phyloP scores from a whole-genome alignment of 2,329 filamentous ascomycete genomes.

The Monilinia laxa region DNA sequence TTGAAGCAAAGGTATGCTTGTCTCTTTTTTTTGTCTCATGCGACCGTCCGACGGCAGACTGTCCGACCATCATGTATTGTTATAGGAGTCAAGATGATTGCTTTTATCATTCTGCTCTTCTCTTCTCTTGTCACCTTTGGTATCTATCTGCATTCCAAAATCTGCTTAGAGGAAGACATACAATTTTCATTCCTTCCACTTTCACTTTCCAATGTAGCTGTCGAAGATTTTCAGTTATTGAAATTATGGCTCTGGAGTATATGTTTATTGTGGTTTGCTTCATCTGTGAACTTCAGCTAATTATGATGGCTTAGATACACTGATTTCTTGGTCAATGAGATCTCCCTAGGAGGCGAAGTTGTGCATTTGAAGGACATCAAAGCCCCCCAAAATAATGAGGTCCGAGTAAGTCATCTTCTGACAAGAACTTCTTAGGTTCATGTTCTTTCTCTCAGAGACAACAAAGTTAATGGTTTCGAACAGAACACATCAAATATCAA shows the following conservation, averaged over 20 bases:
- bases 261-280: neutral
- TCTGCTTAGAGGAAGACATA: neutral
- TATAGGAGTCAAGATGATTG: neutral
- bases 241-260: too few relatives aligned
- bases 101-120: neutral
- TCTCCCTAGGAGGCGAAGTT: constrained; percentile 61
- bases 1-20: constrained; percentile 62
- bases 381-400: constrained; percentile 23
- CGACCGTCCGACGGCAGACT: too few relatives aligned
- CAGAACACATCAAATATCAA: constrained; percentile 4
- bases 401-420: constrained; percentile 1
- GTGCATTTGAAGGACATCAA: constrained; percentile 54
- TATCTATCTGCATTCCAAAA: neutral
- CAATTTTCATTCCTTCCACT: neutral
- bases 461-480: neutral
- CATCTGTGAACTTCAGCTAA: neutral
- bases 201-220: neutral
- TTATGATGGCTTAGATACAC: constrained; percentile 55
- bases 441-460: neutral
- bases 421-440: neutral
- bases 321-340: constrained; percentile 74
- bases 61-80: neutral
- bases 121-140: neutral
- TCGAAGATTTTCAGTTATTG: neutral
- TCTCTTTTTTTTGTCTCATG: neutral